Base-by-base conservation (phyloP, 2,329 filamentous ascomycete species). In the Juglanconis oblonga region DNA sequence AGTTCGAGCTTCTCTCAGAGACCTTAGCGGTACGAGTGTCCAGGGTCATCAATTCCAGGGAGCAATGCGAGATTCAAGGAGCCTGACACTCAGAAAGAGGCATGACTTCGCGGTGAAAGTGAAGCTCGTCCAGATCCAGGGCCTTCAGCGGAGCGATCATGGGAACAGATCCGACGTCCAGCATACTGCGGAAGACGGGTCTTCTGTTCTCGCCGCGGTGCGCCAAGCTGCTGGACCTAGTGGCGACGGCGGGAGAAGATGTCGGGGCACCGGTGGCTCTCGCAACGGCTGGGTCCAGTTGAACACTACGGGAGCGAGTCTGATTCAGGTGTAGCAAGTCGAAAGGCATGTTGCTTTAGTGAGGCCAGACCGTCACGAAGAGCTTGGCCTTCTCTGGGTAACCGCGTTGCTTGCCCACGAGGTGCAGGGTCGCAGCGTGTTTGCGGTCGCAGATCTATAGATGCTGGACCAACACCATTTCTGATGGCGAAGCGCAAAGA, bases 121-220 rank as follows among this genome's bases (percentile, higher is more conserved):
- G 78, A 50, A 83, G 74, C 69, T 82, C 80, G 31, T 79, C 77
- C 65, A 78, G 80, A 10, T 74, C 74, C 64, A 81, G 73, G 38
- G 76, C 76, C 55, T 74, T 74, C 63, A 76, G 70, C 4, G 76
- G 73, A 7, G 71, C 74, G 31, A 83, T 72, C 60, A 65, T 79
- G 11, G 81, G 80, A 2, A 78, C 75, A 33, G 76, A 75, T 49
- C 81, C 81, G 17, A 84, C 72, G 50, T 81, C 77, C 24, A 84
- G 73, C 82, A 85, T 81, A 69, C 81, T 85, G 61, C 79, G 76
- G 64, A 78, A 82, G 48, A 74, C 73, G 32, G 67, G 61, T 48
- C 68, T 74, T 66, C 68, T 71, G 48, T 76, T 74, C 63, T 77
- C 73, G 36, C 24, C 13, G 53, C 52, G 58, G 35, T 58, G 60